Evolutionary conservation across 331 rosid genomes (phyloP), one percentile per base, ranked within the genome.

Genomic region (Malus hybrid): DNA sequence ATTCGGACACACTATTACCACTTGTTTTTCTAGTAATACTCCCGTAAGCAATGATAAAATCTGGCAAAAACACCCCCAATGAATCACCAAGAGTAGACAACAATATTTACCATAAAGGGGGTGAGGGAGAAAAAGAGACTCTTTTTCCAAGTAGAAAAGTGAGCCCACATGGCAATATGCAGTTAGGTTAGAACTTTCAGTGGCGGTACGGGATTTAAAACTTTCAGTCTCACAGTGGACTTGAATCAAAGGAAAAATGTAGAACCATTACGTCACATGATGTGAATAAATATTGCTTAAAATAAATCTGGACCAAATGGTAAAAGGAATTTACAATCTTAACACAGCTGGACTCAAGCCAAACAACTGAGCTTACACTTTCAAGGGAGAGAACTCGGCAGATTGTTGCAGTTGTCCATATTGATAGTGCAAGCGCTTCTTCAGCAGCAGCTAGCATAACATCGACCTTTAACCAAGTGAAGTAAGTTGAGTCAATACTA

Each of bases 311-410:
- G 71, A 59, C 52, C 50, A 66, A 22, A 54, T 44, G 73, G 55
- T 22, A 22, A 69, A 67, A 61, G 19, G 24, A 2, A 69, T 75
- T 74, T 56, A 65, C 50, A 44, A 44, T 44, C 50, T 44, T 59
- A 59, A 60, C 71, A 72, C 65, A 48, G 72, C 81, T 50, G 72
- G 65, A 65, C 42, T 70, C 71, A 69, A 69, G 64, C 66, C 33
- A 20, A 57, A 77, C 81, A 67, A 62, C 74, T 69, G 62, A 52
- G 82, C 96, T 86, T 81, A 93, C 97, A 73, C 85, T 83, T 82
- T 91, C 93, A 68, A 93, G 96, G 84, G 98, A 93, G 59, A 93
- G 90, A 79, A 85, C 94, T 76, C 97, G 95, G 79, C 98, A 93
- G 50, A 87, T 80, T 74, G 97, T 86, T 65, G 96, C 88, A 4